These are phyloP conservation scores for Candida qinlingensis DNA, from an alignment of 805 yeast genomes.

Conservation along the genomic window DNA sequence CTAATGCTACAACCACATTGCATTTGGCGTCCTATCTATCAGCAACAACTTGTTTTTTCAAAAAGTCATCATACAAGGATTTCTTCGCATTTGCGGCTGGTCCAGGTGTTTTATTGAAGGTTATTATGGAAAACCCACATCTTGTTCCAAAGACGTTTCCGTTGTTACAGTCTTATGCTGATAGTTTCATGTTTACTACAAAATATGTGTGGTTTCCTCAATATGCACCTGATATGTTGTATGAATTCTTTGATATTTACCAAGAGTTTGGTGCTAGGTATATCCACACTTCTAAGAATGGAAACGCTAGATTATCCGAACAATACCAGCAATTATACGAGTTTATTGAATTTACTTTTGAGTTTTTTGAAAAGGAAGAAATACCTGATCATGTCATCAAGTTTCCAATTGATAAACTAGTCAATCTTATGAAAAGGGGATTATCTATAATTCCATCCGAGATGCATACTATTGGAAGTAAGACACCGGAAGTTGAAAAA, in stretches of 20 bases:
- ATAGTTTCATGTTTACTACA: slow-evolving; percentile 16
- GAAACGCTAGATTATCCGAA: slow-evolving; percentile 4
- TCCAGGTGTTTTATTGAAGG: slow-evolving; percentile 14
- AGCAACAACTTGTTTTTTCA: slow-evolving; percentile 11
- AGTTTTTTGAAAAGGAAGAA: slow-evolving; percentile 7
- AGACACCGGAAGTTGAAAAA: slow-evolving; percentile 8
- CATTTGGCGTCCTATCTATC: slow-evolving; percentile 7
- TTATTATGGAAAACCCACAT: slow-evolving; percentile 13
- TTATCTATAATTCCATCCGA: slow-evolving; percentile 15
- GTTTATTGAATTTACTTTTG: slow-evolving; percentile 6
- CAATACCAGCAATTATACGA: slow-evolving; percentile 8
- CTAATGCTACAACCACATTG: slow-evolving; percentile 10
- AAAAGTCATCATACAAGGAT: slow-evolving; percentile 9
- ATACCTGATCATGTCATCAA: slow-evolving; percentile 11
- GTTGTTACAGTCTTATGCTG: slow-evolving; percentile 13
- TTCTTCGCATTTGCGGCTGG: slow-evolving; percentile 18
- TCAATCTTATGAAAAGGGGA: slow-evolving; percentile 14
- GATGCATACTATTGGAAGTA: slow-evolving; percentile 11
- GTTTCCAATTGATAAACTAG: slow-evolving; percentile 17
- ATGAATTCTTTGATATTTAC: slow-evolving; percentile 15
- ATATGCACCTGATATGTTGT: slow-evolving; percentile 14
- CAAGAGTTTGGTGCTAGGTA: slow-evolving; percentile 16
- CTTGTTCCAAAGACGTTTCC: slow-evolving; percentile 12
- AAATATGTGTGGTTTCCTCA: slow-evolving; percentile 18
- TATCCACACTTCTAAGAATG: slow-evolving; percentile 3